These are phyloP conservation scores for Giardia muris DNA, from an alignment of 208 protist species.

Conservation along the genomic window DNA sequence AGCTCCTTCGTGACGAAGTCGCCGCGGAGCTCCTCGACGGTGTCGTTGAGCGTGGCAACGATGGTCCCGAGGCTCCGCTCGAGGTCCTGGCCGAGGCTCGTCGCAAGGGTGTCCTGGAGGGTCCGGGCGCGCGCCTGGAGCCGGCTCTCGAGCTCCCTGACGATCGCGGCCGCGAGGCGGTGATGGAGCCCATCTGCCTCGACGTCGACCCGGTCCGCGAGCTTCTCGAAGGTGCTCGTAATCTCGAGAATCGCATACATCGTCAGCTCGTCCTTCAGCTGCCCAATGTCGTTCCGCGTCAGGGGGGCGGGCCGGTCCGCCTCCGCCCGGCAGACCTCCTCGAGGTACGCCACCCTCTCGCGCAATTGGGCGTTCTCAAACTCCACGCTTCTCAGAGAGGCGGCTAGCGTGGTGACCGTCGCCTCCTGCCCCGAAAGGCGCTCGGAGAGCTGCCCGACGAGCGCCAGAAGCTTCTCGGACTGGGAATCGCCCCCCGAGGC, in stretches of 20 bases:
- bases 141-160: neutral
- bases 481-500: neutral
- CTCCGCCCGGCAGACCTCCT: neutral
- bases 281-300: neutral
- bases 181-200: neutral
- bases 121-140: neutral
- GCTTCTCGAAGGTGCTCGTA: neutral
- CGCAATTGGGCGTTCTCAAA: neutral
- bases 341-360: neutral
- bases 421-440: neutral
- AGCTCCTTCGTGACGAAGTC: neutral
- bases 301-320: neutral
- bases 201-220: neutral
- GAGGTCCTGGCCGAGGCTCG: neutral
- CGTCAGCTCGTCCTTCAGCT: neutral
- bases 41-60: neutral
- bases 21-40: neutral
- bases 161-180: neutral
- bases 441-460: neutral
- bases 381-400: neutral
- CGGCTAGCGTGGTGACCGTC: neutral
- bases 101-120: neutral
- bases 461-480: neutral
- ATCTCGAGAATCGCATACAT: neutral
- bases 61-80: neutral